phyloP scores from a whole-genome alignment of 345 rosid species.

The Heritiera littoralis region DNA sequence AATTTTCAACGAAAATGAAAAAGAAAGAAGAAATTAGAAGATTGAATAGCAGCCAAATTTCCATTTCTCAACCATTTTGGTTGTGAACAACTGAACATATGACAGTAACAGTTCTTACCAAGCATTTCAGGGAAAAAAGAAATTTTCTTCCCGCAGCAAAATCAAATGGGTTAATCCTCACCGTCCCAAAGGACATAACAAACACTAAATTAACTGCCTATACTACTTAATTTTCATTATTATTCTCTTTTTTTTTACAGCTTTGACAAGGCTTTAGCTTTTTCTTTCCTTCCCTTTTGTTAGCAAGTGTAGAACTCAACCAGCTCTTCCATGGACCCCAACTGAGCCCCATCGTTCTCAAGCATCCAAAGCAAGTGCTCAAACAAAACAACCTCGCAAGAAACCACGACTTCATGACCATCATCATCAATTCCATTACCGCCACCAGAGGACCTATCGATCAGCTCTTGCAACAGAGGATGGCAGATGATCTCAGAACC shows the following conservation, averaged over 20 bases:
- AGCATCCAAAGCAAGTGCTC: conserved; percentile 98
- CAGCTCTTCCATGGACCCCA: conserved; percentile 73
- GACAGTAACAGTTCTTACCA: neutral
- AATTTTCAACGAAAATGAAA: neutral
- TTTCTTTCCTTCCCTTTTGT: neutral
- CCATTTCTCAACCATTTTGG: conserved; percentile 15
- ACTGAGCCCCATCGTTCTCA: conserved; percentile 48
- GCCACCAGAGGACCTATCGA: conserved; percentile 53
- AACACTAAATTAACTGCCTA: neutral
- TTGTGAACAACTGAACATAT: neutral
- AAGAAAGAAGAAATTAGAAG: neutral
- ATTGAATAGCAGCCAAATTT: neutral
- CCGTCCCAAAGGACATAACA: conserved; percentile 2
- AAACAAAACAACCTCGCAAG: conserved; percentile 91
- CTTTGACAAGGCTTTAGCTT: neutral
- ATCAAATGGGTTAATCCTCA: conserved; percentile 30
- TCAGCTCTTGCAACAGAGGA: conserved; percentile 77
- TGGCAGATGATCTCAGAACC: conserved; percentile 56
- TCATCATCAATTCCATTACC: conserved; percentile 13
- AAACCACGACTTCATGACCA: conserved; percentile 47
- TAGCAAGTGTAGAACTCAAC: conserved; percentile 63
- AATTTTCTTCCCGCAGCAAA: conserved; percentile 4
- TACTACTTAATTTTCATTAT: neutral
- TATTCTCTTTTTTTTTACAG: conserved; percentile 13
- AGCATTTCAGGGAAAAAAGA: neutral